phyloP scores from a whole-genome alignment of 2,329 filamentous ascomycete genomes.

The Aspergillus pseudoviridinutans region DNA sequence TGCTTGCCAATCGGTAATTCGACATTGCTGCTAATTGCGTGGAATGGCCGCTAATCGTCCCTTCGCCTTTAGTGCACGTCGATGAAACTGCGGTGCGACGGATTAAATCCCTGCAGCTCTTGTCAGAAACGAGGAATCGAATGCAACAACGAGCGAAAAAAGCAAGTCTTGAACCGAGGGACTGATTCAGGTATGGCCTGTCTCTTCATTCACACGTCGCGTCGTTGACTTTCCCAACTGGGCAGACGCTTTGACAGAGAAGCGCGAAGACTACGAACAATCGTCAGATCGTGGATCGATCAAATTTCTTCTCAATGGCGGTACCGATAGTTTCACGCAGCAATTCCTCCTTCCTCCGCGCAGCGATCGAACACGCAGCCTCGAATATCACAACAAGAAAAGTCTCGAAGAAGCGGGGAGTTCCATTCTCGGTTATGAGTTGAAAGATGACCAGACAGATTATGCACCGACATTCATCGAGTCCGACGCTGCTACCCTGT shows the following conservation, averaged over 20 bases:
- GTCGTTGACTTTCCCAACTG: neutral
- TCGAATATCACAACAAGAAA: conserved; percentile 34
- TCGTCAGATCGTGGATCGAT: conserved; percentile 44
- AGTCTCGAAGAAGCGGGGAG: conserved; percentile 20
- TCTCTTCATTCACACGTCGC: too few relatives aligned
- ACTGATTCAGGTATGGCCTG: conserved; percentile 18
- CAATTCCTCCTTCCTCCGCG: conserved; percentile 41
- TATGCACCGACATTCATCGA: conserved; percentile 19
- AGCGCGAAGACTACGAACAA: conserved; percentile 25
- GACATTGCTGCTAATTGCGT: neutral
- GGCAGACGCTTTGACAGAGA: conserved; percentile 16
- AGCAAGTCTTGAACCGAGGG: conserved; percentile 9
- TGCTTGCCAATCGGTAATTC: conserved; percentile 45
- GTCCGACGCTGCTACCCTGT: conserved; percentile 21
- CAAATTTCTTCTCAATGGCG: conserved; percentile 44
- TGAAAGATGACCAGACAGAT: conserved; percentile 13
- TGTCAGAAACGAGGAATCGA: conserved; percentile 41
- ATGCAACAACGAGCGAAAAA: conserved; percentile 35
- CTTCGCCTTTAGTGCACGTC: conserved; percentile 37
- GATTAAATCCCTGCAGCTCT: conserved; percentile 41
- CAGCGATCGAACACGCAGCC: conserved; percentile 33
- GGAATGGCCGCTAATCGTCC: conserved; percentile 1
- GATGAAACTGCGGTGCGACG: conserved; percentile 48
- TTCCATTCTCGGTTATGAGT: conserved; percentile 15
- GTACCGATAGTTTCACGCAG: conserved; percentile 45